Conservation (phyloP, 129 eudicot species). For the Chrysanthemum makinoi region DNA sequence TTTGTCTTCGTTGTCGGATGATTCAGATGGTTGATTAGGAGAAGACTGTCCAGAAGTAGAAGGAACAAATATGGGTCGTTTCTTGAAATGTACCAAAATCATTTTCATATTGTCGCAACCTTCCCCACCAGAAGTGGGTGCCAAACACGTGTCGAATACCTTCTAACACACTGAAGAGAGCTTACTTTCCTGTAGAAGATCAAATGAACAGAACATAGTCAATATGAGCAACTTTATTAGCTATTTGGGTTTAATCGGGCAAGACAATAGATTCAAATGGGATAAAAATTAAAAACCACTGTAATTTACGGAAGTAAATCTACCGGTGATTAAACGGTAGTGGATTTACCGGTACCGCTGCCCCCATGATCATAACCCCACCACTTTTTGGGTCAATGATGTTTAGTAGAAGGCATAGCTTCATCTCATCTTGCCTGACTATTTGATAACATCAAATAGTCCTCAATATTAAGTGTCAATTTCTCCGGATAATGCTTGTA, state of each 20-base stretch:
- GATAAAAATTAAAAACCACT: no score
- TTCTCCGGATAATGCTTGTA: no score
- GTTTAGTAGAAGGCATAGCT: constrained; percentile 76
- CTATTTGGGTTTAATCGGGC: neutral
- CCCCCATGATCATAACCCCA: constrained; percentile 99
- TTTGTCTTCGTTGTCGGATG: no score
- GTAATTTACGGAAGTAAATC: constrained; percentile 89
- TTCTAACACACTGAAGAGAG: constrained; percentile 64
- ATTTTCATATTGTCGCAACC: constrained; percentile 97
- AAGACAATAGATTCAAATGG: no score
- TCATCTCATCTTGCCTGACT: constrained; percentile 98
- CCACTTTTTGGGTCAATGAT: constrained; percentile 98
- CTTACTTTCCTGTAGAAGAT: constrained; percentile 50
- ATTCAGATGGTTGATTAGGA: no score
- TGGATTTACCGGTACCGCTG: constrained; percentile 92
- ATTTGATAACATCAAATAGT: no score
- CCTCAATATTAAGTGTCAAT: no score
- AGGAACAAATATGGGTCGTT: no score
- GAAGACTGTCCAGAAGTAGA: no score
- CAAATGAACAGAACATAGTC: neutral
- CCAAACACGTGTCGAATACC: constrained; percentile 66
- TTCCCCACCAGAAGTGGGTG: constrained; percentile 73
- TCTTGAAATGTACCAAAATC: constrained; percentile 76
- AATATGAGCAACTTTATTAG: neutral
- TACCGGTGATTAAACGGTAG: constrained; percentile 77